Conservation (phyloP, 106 monocot species). For the Dendrobium catenatum region DNA sequence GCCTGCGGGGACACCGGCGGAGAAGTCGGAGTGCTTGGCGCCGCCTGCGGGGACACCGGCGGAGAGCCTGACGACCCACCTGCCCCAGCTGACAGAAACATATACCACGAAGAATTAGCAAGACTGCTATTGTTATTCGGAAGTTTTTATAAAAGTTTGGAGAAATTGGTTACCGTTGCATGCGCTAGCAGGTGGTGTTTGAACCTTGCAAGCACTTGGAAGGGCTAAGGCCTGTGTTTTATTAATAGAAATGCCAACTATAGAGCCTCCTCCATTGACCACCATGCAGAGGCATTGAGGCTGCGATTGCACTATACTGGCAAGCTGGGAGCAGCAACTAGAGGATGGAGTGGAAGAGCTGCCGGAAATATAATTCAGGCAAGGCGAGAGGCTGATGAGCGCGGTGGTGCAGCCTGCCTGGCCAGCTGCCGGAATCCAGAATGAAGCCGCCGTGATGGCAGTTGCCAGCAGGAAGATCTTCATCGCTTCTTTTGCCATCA, state of each 20-base stretch:
- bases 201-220: slow-evolving; percentile 26
- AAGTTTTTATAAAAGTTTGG: not conserved
- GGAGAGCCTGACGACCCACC: slow-evolving; percentile 1
- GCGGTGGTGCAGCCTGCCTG: slow-evolving; percentile 29
- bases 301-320: slow-evolving; percentile 21
- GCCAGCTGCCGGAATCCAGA: slow-evolving; percentile 5
- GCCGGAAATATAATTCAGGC: slow-evolving; percentile 39
- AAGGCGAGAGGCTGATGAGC: slow-evolving; percentile 26
- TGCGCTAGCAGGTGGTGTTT: slow-evolving; percentile 20
- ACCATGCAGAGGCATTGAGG: slow-evolving; percentile 42
- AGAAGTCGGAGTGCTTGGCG: slow-evolving; percentile 11
- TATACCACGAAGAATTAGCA: not conserved
- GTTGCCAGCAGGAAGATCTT: not conserved
- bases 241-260: slow-evolving; percentile 26
- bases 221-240: slow-evolving; percentile 20
- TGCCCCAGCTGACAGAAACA: not conserved
- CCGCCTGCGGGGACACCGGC: not conserved
- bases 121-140: not conserved
- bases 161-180: slow-evolving; percentile 18
- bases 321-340: slow-evolving; percentile 38
- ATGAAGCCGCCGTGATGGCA: slow-evolving; percentile 7
- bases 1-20: slow-evolving; percentile 8
- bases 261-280: slow-evolving; percentile 26
- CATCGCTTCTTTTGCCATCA: slow-evolving; percentile 4
- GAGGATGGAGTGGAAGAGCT: slow-evolving; percentile 12